Evolutionary conservation across 805 yeast species (phyloP), one percentile per base, ranked within the genome.

Genomic region (Pichia insulana): DNA sequence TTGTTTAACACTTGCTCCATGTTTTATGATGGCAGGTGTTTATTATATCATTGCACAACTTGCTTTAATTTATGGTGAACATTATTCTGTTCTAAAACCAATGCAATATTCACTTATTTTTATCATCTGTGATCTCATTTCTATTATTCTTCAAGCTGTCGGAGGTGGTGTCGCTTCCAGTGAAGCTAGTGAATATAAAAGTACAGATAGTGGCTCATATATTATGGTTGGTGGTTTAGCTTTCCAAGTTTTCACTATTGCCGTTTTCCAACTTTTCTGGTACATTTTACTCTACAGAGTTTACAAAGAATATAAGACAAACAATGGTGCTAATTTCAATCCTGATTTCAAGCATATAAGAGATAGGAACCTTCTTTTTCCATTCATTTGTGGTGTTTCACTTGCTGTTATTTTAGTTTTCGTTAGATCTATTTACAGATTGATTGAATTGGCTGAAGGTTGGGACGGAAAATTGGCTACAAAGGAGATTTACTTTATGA

Each of bases 1-100:
- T 42, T 69, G 80, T 52, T 63, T 86, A 43, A 84, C 90, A 0
- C 61, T 87, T 37, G 90, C 86, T 0, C 96, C 96, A 0, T 86
- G 85, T 17, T 82, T 87, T 58, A 66, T 83, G 36, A 82, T 84
- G 84, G 96, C 83, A 4, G 95, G 90, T 1, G 68, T 87, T 3
- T 88, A 87, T 62, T 81, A 72, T 50, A 67, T 78, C 41, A 62
- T 87, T 49, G 87, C 83, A 6, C 82, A 84, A 59, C 51, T 82
- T 39, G 66, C 79, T 37, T 76, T 80, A 43, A 59, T 84, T 1
- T 78, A 76, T 53, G 86, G 86, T 2, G 63, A 67, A 43, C 55
- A 63, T 15, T 78, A 62, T 49, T 76, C 88, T 0, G 18, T 63
- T 6, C 44, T 75, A 27, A 66, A 62, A 44, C 89, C 90, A 7